These are phyloP conservation scores for Leccinum fallax DNA, from an alignment of 1,284 basidiomycete species.

Conservation along the genomic window DNA sequence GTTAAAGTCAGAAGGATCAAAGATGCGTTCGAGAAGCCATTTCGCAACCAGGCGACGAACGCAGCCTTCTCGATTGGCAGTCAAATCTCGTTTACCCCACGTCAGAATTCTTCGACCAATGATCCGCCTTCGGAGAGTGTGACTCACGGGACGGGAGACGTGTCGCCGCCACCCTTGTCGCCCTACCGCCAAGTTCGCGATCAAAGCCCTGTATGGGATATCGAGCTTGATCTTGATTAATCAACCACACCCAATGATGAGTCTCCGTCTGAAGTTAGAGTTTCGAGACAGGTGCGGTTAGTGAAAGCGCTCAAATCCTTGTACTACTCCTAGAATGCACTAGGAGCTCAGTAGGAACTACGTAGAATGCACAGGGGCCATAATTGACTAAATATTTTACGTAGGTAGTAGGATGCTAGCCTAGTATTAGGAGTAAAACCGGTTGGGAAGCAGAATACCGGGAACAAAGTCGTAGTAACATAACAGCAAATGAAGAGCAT, in stretches of 20 bases:
- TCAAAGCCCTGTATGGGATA: constrained; percentile 59
- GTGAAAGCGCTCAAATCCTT: too few species aligned
- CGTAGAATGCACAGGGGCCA: not conserved
- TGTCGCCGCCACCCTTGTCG: constrained; percentile 4
- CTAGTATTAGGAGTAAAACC: constrained; percentile 1
- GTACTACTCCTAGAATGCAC: not conserved
- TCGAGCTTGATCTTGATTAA: constrained; percentile 46
- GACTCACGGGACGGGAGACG: constrained; percentile 17
- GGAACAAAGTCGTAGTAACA: not conserved
- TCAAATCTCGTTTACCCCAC: constrained; percentile 16
- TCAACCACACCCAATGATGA: not conserved
- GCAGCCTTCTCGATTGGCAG: constrained; percentile 42
- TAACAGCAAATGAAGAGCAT: not conserved
- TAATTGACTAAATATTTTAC: constrained; percentile 22
- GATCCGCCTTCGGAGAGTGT: constrained; percentile 12
- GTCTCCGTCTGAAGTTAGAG: not conserved
- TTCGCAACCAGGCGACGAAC: constrained; percentile 64
- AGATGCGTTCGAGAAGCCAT: constrained; percentile 78
- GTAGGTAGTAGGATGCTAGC: constrained; percentile 4
- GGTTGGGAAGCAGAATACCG: not conserved
- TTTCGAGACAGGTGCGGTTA: too few species aligned
- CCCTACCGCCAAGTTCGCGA: constrained; percentile 24
- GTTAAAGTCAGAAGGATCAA: constrained; percentile 88
- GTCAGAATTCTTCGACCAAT: constrained; percentile 8
- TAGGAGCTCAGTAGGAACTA: not conserved